Conservation (phyloP, 1,139 yeast genomes). For the Hemisphaericaspora xylanilytica region DNA sequence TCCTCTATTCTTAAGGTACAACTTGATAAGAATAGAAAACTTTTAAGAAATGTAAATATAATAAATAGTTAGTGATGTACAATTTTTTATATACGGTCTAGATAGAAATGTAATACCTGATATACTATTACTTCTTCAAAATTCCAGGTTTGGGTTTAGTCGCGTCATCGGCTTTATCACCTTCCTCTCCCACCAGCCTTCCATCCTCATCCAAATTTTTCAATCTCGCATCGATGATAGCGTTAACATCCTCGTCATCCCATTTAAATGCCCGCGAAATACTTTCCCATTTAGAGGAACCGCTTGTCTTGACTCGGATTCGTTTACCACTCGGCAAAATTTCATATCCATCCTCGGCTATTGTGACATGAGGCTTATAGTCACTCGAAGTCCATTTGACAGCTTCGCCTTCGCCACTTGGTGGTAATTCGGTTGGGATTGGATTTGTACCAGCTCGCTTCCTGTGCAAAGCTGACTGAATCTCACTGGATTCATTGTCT, state of each 20-base stretch:
- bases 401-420: constrained; percentile 48
- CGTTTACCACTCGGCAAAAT: constrained; percentile 69
- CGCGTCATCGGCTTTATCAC: background rate
- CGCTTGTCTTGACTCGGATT: constrained; percentile 40
- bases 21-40: too few relatives aligned
- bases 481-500: constrained; percentile 3
- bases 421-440: constrained; percentile 44
- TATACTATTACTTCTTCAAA: background rate
- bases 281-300: background rate
- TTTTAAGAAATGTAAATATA: background rate
- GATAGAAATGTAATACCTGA: too few relatives aligned
- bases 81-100: too few relatives aligned
- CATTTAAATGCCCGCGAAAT: constrained; percentile 11
- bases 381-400: constrained; percentile 22
- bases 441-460: constrained; percentile 54
- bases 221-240: constrained; percentile 56
- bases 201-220: constrained; percentile 20
- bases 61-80: too few relatives aligned
- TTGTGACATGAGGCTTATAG: constrained; percentile 15
- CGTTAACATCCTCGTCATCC: constrained; percentile 52
- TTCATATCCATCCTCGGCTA: constrained; percentile 44
- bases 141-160: background rate
- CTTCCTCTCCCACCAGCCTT: background rate
- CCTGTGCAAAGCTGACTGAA: constrained; percentile 34
- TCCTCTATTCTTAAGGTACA: background rate